phyloP scores from a whole-genome alignment of 495 filamentous ascomycete genomes.

The Daldinia decipiens region DNA sequence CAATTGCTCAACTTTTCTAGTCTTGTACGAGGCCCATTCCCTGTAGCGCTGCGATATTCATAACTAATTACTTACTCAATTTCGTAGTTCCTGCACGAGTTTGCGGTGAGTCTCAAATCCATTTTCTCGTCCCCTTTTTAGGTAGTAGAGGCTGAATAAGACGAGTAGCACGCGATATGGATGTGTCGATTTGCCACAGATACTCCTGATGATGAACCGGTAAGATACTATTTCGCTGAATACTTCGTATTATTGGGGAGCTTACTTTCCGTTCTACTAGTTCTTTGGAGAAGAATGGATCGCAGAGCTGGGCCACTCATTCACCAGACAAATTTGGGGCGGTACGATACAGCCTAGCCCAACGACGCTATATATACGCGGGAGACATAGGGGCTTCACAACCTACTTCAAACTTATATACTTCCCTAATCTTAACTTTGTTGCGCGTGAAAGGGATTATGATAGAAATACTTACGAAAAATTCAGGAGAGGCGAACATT shows the following conservation, averaged over 20 bases:
- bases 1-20: neutral
- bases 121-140: neutral
- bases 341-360: neutral
- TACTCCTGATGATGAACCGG: neutral
- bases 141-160: neutral
- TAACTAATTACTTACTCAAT: neutral
- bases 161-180: slow-evolving; percentile 11
- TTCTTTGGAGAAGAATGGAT: slow-evolving; percentile 11
- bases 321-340: neutral
- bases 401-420: neutral
- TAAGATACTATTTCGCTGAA: slow-evolving; percentile 11
- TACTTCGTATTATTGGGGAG: neutral
- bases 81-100: slow-evolving; percentile 14
- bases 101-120: neutral
- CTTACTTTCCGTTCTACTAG: slow-evolving; percentile 2
- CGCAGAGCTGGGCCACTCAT: slow-evolving; percentile 2
- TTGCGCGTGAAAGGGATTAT: no score
- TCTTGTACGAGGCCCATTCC: neutral
- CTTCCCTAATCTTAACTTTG: neutral
- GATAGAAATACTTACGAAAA: neutral
- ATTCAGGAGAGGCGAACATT: neutral
- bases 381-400: neutral
- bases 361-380: neutral
- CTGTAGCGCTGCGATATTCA: neutral
- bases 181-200: neutral